Evolutionary conservation across 2,329 filamentous ascomycete genomes (phyloP).

Genomic region (Penicillium sp.): DNA sequence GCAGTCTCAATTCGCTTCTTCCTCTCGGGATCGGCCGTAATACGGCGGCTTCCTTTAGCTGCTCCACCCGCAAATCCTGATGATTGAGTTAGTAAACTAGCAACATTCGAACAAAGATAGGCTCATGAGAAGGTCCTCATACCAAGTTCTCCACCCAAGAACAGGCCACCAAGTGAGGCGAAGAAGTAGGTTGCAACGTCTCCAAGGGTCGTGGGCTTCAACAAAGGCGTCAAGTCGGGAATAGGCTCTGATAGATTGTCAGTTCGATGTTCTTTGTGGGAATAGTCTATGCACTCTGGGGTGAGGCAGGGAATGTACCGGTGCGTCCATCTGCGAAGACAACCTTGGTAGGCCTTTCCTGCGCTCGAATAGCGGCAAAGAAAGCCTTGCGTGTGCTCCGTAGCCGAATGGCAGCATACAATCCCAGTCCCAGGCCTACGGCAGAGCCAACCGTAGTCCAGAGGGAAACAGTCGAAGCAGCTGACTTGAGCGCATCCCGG

Average conservation of each 20-base stretch:
- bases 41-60: slow-evolving; percentile 55
- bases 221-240: slow-evolving; percentile 60
- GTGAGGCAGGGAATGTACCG: slow-evolving; percentile 40
- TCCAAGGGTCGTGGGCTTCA: slow-evolving; percentile 60
- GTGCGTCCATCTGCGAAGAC: slow-evolving; percentile 63
- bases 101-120: background rate
- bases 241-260: slow-evolving; percentile 53
- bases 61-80: slow-evolving; percentile 60
- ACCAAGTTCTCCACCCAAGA: slow-evolving; percentile 63
- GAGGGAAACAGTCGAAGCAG: slow-evolving; percentile 57
- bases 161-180: slow-evolving; percentile 62
- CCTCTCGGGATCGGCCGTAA: slow-evolving; percentile 57
- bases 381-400: slow-evolving; percentile 58
- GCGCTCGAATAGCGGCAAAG: slow-evolving; percentile 63
- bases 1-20: slow-evolving; percentile 63
- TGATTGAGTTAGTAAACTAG: background rate
- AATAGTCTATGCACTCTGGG: background rate
- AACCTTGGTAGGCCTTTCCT: slow-evolving; percentile 64
- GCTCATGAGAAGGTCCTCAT: background rate
- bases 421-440: slow-evolving; percentile 61
- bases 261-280: background rate
- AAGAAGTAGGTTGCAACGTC: slow-evolving; percentile 66
- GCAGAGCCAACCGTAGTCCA: slow-evolving; percentile 62
- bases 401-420: slow-evolving; percentile 60
- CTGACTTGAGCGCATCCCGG: slow-evolving; percentile 58